phyloP scores from a whole-genome alignment of 306 rosid genomes.

The Abrus precatorius region DNA sequence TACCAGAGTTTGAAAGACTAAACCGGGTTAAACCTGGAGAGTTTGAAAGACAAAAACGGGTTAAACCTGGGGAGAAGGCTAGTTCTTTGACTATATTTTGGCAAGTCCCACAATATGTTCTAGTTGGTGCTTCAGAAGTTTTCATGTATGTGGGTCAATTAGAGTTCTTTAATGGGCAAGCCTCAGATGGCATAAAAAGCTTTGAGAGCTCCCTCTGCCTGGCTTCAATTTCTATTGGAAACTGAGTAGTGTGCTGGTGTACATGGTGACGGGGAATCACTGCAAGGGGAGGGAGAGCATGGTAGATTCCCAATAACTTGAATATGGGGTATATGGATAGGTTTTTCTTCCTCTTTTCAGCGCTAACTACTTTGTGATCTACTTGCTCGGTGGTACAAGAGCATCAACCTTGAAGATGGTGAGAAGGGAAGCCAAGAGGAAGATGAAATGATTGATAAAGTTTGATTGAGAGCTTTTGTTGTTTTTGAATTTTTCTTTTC shows the following conservation, averaged over 20 bases:
- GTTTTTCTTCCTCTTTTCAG: constrained; percentile 63
- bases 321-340: constrained; percentile 64
- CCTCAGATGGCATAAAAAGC: constrained; percentile 71
- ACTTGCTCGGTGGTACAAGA: constrained; percentile 56
- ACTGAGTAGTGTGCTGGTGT: constrained; percentile 61
- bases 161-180: constrained; percentile 68
- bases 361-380: constrained; percentile 54
- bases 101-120: constrained; percentile 67
- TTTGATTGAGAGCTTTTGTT: constrained; percentile 36
- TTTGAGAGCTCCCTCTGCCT: constrained; percentile 71
- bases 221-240: constrained; percentile 75
- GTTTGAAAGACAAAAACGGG: constrained; percentile 46
- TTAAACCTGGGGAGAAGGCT: constrained; percentile 44
- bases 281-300: constrained; percentile 44
- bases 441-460: not conserved
- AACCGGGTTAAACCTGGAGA: too few species aligned
- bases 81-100: constrained; percentile 58
- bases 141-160: constrained; percentile 69
- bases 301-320: constrained; percentile 66
- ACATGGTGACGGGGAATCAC: constrained; percentile 59
- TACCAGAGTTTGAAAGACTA: too few species aligned
- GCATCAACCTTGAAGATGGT: not conserved
- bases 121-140: constrained; percentile 72
- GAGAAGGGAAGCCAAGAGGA: constrained; percentile 12
- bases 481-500: not conserved